These are phyloP conservation scores for Penicillium cataractarum DNA, from an alignment of 495 filamentous ascomycete species.

Conservation along the genomic window DNA sequence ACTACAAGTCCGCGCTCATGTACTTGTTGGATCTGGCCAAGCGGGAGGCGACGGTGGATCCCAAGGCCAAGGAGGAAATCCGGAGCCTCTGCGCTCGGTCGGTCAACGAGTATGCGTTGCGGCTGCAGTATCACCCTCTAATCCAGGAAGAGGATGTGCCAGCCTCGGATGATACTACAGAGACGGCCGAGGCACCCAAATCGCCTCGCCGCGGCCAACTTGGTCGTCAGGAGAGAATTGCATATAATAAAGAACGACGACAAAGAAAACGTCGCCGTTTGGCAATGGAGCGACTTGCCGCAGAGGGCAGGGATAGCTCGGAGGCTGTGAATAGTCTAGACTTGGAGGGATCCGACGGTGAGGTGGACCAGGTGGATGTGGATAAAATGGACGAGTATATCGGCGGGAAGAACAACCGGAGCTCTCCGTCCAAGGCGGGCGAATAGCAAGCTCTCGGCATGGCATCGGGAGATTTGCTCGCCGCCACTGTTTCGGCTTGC, in stretches of 20 bases:
- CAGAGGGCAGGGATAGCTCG: neutral
- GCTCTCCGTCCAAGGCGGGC: conserved; percentile 1
- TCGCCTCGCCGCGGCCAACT: neutral
- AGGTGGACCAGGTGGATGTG: neutral
- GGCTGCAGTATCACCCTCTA: conserved; percentile 35
- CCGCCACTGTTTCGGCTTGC: conserved; percentile 1
- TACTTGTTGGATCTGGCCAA: conserved; percentile 44
- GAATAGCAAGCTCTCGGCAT: neutral
- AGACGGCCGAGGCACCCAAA: neutral
- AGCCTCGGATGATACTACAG: neutral
- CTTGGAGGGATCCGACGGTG: neutral
- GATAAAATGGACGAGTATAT: neutral
- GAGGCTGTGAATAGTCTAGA: neutral
- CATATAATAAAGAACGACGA: conserved; percentile 10
- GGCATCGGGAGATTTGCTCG: neutral
- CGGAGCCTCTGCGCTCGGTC: conserved; percentile 33
- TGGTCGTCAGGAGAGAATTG: conserved; percentile 3
- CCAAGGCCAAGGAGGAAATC: conserved; percentile 33
- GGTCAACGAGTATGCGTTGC: conserved; percentile 35
- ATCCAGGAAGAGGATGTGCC: conserved; percentile 18
- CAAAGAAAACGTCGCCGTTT: conserved; percentile 1
- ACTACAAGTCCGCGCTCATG: conserved; percentile 43
- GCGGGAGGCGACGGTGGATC: conserved; percentile 27
- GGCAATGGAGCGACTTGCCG: conserved; percentile 3
- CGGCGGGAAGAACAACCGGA: neutral